Percentiles rank a stretch among this genome's conserved stretches.
Conservation (phyloP, 2,329 filamentous ascomycete genomes). For the Epichloe aotearoae region DNA sequence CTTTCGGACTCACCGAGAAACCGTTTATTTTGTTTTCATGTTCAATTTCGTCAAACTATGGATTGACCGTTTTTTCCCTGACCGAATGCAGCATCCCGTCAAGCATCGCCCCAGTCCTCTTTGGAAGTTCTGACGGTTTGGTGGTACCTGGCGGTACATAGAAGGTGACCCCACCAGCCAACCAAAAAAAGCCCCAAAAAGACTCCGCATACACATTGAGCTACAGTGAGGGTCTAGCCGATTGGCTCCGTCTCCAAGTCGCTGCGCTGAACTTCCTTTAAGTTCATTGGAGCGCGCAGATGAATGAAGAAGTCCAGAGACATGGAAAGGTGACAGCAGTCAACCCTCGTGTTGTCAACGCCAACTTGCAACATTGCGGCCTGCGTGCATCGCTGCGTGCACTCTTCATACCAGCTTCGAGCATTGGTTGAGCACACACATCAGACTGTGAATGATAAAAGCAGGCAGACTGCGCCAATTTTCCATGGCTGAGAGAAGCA, state of each 20-base stretch:
- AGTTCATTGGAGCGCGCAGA: neutral
- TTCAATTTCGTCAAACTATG: too few relatives aligned
- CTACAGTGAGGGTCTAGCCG: too few relatives aligned
- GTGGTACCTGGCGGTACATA: neutral
- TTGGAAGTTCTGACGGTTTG: neutral
- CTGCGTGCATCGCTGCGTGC: neutral
- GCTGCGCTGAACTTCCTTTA: too few relatives aligned
- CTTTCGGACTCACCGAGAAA: too few relatives aligned
- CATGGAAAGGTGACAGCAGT: neutral
- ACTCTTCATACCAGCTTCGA: neutral
- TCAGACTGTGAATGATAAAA: neutral
- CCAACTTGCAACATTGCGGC: neutral
- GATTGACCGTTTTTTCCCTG: too few relatives aligned
- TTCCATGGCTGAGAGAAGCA: neutral
- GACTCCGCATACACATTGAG: too few relatives aligned
- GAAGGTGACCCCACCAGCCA: neutral
- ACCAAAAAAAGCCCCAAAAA: neutral
- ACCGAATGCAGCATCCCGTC: too few relatives aligned
- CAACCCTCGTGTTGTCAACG: neutral
- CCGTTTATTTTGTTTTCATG: too few relatives aligned
- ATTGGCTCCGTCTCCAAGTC: too few relatives aligned
- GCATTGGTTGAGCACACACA: neutral
- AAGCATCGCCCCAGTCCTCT: too few relatives aligned
- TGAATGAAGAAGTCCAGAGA: too few relatives aligned
- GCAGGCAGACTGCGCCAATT: neutral